Evolutionary conservation across 2,329 filamentous ascomycete genomes (phyloP).

Genomic region (Fusarium fujikuroi): DNA sequence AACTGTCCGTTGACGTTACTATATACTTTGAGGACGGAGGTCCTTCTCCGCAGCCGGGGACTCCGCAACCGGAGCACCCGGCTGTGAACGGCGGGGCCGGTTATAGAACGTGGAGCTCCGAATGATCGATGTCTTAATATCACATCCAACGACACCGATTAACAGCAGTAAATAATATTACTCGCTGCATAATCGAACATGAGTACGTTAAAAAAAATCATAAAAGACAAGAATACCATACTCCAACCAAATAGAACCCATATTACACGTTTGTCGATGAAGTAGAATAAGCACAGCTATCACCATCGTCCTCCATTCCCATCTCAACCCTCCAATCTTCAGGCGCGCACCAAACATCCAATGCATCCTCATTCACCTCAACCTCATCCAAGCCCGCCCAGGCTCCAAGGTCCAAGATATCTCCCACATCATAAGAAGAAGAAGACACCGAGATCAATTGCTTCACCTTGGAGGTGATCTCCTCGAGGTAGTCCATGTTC

Average conservation of each 20-base stretch:
- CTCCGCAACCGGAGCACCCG: constrained; percentile 9
- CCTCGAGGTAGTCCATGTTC: not conserved
- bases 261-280: not conserved
- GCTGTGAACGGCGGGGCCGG: not conserved
- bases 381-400: not conserved
- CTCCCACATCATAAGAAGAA: not conserved
- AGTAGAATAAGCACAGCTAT: not conserved
- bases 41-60: not conserved
- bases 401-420: not conserved
- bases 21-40: not conserved
- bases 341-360: not conserved
- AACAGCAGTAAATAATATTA: not conserved
- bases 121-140: no score
- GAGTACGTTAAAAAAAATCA: fast-evolving
- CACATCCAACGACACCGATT: no score
- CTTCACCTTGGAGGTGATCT: not conserved
- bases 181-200: not conserved
- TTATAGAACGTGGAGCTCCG: not conserved
- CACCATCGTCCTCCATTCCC: not conserved
- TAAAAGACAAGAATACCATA: not conserved
- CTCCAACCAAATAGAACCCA: not conserved
- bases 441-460: not conserved
- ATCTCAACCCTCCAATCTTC: not conserved
- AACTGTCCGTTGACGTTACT: not conserved
- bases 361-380: not conserved